phyloP scores from a whole-genome alignment of 2,329 filamentous ascomycete genomes.

The Colletotrichum camelliae region DNA sequence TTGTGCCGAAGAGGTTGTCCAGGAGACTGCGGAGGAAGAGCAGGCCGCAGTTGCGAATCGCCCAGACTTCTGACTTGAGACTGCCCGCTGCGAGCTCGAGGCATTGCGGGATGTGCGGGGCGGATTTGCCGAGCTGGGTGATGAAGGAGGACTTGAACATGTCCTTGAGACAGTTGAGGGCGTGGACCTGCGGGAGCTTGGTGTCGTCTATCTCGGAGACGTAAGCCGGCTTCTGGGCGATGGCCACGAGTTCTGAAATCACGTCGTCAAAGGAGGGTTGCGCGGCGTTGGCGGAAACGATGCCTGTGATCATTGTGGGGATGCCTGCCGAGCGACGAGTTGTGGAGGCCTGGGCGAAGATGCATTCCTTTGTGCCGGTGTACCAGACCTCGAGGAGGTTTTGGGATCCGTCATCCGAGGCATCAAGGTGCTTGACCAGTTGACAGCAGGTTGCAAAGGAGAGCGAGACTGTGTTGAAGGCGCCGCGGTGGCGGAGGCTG shows the following conservation, averaged over 20 bases:
- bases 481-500: slow-evolving; percentile 85
- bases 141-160: slow-evolving; percentile 86
- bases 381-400: slow-evolving; percentile 74
- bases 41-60: slow-evolving; percentile 90
- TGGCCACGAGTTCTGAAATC: slow-evolving; percentile 65
- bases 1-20: slow-evolving; percentile 77
- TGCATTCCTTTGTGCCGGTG: slow-evolving; percentile 70
- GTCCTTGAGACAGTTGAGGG: slow-evolving; percentile 91
- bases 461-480: slow-evolving; percentile 89
- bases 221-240: slow-evolving; percentile 59
- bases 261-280: slow-evolving; percentile 68
- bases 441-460: slow-evolving; percentile 85
- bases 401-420: slow-evolving; percentile 33
- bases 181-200: slow-evolving; percentile 89
- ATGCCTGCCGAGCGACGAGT: slow-evolving; percentile 93
- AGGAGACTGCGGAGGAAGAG: slow-evolving; percentile 88
- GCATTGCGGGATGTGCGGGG: slow-evolving; percentile 74
- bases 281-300: slow-evolving; percentile 70
- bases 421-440: slow-evolving; percentile 55
- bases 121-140: slow-evolving; percentile 73
- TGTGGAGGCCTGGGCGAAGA: slow-evolving; percentile 77
- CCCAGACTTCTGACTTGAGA: slow-evolving; percentile 85
- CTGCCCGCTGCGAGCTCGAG: slow-evolving; percentile 82
- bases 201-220: slow-evolving; percentile 64
- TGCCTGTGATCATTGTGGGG: slow-evolving; percentile 82